phyloP scores from a whole-genome alignment of 208 protist genomes.

The Leishmania amazonensis region DNA sequence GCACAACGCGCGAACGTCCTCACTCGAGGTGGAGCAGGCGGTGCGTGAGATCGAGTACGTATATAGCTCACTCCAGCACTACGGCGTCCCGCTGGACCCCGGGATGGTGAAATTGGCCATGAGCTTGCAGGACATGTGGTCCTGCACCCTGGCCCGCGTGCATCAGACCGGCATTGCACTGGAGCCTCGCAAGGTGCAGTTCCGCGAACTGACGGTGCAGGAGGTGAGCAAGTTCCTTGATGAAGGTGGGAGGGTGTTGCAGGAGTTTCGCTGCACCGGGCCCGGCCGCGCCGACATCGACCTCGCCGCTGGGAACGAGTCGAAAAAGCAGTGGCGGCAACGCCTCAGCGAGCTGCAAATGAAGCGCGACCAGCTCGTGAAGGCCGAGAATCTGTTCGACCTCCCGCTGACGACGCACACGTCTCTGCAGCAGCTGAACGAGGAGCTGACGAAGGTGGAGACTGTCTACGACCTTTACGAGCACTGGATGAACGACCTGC shows the following conservation, averaged over 20 bases:
- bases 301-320: constrained; percentile 90
- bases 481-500: constrained; percentile 89
- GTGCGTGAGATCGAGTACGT: constrained; percentile 95
- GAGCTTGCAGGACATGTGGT: constrained; percentile 82
- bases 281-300: constrained; percentile 85
- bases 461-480: constrained; percentile 95
- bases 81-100: constrained; percentile 82
- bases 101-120: constrained; percentile 85
- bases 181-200: constrained; percentile 93
- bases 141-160: constrained; percentile 81
- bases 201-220: constrained; percentile 92
- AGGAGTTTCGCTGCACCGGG: constrained; percentile 84
- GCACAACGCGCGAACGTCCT: constrained; percentile 82
- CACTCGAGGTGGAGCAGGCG: constrained; percentile 94
- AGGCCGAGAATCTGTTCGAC: constrained; percentile 97
- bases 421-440: constrained; percentile 91
- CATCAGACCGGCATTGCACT: constrained; percentile 80
- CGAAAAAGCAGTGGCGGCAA: constrained; percentile 89
- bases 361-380: constrained; percentile 90
- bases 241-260: constrained; percentile 49
- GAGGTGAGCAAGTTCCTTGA: constrained; percentile 88
- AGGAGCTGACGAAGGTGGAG: constrained; percentile 88
- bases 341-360: constrained; percentile 74
- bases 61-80: constrained; percentile 94
- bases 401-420: constrained; percentile 95